Percentiles rank a stretch among this genome's conserved stretches.
phyloP scores from a whole-genome alignment of 2,329 filamentous ascomycete genomes.

The Hymenoscyphus fructigenus region DNA sequence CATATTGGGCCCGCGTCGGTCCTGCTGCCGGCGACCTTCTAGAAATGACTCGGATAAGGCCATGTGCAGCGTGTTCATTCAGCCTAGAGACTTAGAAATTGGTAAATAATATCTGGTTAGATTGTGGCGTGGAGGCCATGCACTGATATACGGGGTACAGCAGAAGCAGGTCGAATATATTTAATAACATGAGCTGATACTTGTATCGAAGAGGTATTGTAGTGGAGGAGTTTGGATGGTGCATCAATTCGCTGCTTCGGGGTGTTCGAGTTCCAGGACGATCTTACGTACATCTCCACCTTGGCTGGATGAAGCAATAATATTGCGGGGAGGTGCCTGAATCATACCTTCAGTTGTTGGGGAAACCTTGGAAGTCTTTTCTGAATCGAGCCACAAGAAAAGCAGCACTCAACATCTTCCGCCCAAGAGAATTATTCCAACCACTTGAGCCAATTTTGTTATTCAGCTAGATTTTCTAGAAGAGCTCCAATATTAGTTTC shows the following conservation, averaged over 20 bases:
- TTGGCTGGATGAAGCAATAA: background rate
- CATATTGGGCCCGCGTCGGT: constrained; percentile 21
- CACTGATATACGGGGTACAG: background rate
- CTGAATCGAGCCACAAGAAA: no score
- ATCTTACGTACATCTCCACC: background rate
- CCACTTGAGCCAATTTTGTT: no score
- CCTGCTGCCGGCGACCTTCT: constrained; percentile 18
- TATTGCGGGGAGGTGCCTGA: background rate
- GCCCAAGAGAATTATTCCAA: no score
- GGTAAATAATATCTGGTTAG: background rate
- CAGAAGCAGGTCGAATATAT: background rate
- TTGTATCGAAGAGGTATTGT: background rate
- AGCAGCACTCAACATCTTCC: no score
- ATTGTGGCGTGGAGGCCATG: background rate
- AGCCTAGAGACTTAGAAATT: constrained; percentile 10
- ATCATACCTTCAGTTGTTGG: no score
- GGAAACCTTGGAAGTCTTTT: no score
- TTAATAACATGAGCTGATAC: background rate
- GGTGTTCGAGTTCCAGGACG: background rate
- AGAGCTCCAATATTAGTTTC: no score
- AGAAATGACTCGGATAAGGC: constrained; percentile 15
- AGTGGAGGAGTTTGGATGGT: background rate
- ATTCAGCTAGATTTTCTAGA: no score
- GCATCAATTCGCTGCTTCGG: background rate
- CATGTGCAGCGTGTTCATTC: constrained; percentile 13